These are phyloP conservation scores for Penicillium nucicola DNA, from an alignment of 495 filamentous ascomycete species.

Conservation along the genomic window DNA sequence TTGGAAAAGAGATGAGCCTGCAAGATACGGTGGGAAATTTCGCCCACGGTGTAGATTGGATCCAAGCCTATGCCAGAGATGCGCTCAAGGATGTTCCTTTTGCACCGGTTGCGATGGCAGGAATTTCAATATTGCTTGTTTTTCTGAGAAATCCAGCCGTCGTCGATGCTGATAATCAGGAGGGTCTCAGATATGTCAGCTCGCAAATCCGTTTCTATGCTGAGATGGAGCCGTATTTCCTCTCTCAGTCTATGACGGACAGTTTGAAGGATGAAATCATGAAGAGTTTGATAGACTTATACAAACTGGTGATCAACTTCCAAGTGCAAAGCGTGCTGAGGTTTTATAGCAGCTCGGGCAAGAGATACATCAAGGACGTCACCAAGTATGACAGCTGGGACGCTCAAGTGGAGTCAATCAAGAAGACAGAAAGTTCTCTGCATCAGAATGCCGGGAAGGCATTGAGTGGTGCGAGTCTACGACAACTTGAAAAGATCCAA, in stretches of 20 bases:
- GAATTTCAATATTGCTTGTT: constrained; percentile 1
- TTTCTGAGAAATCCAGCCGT: constrained; percentile 1
- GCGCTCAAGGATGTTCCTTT: constrained; percentile 9
- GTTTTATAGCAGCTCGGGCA: constrained; percentile 3
- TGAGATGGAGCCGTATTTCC: constrained; percentile 1
- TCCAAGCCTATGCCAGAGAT: neutral
- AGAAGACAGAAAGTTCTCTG: neutral
- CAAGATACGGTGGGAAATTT: neutral
- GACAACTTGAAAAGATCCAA: neutral
- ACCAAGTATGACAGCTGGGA: constrained; percentile 5
- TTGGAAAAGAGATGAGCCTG: constrained; percentile 5
- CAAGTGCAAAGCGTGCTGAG: constrained; percentile 10
- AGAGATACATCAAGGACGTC: constrained; percentile 1
- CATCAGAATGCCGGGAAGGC: neutral
- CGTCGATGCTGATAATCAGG: neutral
- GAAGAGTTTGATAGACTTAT: neutral
- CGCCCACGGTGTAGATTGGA: constrained; percentile 3
- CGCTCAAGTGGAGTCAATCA: neutral
- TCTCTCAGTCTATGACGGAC: neutral
- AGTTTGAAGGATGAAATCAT: neutral
- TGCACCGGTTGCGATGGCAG: constrained; percentile 7
- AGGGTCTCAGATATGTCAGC: constrained; percentile 6
- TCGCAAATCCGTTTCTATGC: constrained; percentile 8
- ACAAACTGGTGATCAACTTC: constrained; percentile 7
- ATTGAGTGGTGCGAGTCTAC: neutral